A percentile compares a stretch with the other conserved stretches of the same genome.
Conservation (phyloP, 176 grass and related monocot genomes). For the Metroxylon sagu region DNA sequence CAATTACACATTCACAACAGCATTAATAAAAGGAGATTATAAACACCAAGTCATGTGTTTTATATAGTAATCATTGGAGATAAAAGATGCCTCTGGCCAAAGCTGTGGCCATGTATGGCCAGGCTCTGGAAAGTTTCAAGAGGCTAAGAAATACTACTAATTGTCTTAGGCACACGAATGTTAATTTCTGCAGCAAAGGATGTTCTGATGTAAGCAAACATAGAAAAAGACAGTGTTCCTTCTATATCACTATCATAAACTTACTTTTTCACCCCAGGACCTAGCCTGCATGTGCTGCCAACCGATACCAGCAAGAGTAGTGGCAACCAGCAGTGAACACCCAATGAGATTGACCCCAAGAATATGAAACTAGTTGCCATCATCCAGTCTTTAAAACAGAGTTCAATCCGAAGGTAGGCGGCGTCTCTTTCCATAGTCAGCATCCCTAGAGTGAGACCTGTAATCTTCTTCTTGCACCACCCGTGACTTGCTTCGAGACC, state of each 20-base stretch:
- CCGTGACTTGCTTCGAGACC: slow-evolving; percentile 6
- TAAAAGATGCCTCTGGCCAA: too few relatives aligned
- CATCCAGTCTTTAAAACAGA: too few relatives aligned
- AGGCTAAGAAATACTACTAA: too few relatives aligned
- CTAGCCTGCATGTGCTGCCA: not conserved
- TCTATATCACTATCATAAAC: not conserved
- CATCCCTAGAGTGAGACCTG: not conserved
- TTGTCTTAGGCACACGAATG: too few relatives aligned
- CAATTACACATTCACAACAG: too few relatives aligned
- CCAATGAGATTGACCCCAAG: not conserved
- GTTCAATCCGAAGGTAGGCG: slow-evolving; percentile 3
- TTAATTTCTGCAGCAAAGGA: too few relatives aligned
- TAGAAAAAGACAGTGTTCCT: not conserved
- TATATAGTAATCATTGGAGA: too few relatives aligned
- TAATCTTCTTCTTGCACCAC: too few relatives aligned
- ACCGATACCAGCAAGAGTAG: not conserved
- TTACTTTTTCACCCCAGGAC: not conserved
- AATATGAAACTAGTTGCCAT: not conserved
- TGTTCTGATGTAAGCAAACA: not conserved
- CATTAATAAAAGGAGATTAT: too few relatives aligned
- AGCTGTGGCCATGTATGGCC: too few relatives aligned
- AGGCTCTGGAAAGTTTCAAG: too few relatives aligned
- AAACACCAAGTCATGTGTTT: too few relatives aligned
- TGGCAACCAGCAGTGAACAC: not conserved
- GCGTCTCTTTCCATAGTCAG: slow-evolving; percentile 16